Evolutionary conservation across 441 rosid species (phyloP).

Genomic region (Bruguiera hainesii): DNA sequence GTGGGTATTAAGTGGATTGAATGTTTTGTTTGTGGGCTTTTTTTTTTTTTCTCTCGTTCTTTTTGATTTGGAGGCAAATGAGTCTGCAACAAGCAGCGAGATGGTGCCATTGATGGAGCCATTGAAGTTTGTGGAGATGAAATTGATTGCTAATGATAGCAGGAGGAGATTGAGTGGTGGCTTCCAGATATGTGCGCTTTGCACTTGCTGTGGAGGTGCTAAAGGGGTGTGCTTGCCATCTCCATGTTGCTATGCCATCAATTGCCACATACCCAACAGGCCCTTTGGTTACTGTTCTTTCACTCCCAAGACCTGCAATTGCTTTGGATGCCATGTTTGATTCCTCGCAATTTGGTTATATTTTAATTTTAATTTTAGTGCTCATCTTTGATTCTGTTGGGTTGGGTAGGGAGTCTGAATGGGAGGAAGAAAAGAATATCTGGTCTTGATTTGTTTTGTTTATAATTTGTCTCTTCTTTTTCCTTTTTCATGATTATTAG

Average conservation of each 20-base stretch:
- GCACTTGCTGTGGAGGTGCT: constrained; percentile 97
- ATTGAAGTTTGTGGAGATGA: constrained; percentile 54
- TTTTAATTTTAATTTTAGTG: constrained; percentile 15
- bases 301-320: constrained; percentile 95
- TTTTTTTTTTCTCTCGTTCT: constrained; percentile 18
- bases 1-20: constrained; percentile 18
- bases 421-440: constrained; percentile 41
- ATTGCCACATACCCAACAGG: constrained; percentile 95
- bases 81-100: constrained; percentile 29
- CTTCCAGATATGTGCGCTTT: constrained; percentile 87
- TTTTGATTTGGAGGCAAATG: constrained; percentile 50
- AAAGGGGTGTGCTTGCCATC: constrained; percentile 77
- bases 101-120: constrained; percentile 49
- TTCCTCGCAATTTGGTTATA: constrained; percentile 12
- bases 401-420: constrained; percentile 39
- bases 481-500: constrained; percentile 18
- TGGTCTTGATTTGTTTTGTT: constrained; percentile 56
- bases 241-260: constrained; percentile 96
- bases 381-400: constrained; percentile 23
- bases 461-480: constrained; percentile 29
- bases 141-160: constrained; percentile 67
- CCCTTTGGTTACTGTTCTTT: constrained; percentile 97
- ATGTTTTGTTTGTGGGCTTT: constrained; percentile 13
- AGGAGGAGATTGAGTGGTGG: constrained; percentile 76
- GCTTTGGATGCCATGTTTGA: constrained; percentile 87